phyloP scores from a whole-genome alignment of 2,329 filamentous ascomycete genomes.

The Sporothrix brasiliensis region DNA sequence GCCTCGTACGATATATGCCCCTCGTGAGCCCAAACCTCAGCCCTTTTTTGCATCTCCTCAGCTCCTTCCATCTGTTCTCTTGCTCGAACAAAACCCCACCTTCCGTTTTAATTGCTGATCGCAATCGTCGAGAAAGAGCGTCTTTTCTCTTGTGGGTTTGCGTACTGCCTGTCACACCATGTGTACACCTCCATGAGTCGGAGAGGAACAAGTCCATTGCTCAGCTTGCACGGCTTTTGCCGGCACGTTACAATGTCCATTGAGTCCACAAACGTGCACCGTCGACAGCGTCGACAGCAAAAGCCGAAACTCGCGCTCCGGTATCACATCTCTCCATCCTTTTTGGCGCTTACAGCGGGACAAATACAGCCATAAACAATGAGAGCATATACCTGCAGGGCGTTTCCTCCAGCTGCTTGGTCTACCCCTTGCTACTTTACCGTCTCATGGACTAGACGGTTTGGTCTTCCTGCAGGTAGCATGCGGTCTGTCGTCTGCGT shows the following conservation, averaged over 20 bases:
- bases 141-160: constrained; percentile 2
- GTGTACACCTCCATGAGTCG: not conserved
- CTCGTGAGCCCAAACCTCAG: constrained; percentile 8
- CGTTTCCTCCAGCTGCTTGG: not conserved
- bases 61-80: not conserved
- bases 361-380: not conserved
- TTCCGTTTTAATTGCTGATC: not conserved
- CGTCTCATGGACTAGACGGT: not conserved
- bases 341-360: constrained; percentile 12
- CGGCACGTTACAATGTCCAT: not conserved
- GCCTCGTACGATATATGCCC: not conserved
- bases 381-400: not conserved
- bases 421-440: not conserved
- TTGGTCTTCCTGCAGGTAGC: constrained; percentile 19
- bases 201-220: not conserved
- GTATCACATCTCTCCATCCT: not conserved
- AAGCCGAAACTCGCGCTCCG: constrained; percentile 1
- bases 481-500: constrained; percentile 23
- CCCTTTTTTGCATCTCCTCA: not conserved
- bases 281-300: constrained; percentile 9
- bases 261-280: constrained; percentile 8
- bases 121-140: not conserved
- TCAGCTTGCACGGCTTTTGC: too few species aligned
- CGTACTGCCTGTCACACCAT: not conserved
- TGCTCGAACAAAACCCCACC: not conserved